Evolutionary conservation across 495 filamentous ascomycete species (phyloP).

Genomic region (Apiosordaria backusii): DNA sequence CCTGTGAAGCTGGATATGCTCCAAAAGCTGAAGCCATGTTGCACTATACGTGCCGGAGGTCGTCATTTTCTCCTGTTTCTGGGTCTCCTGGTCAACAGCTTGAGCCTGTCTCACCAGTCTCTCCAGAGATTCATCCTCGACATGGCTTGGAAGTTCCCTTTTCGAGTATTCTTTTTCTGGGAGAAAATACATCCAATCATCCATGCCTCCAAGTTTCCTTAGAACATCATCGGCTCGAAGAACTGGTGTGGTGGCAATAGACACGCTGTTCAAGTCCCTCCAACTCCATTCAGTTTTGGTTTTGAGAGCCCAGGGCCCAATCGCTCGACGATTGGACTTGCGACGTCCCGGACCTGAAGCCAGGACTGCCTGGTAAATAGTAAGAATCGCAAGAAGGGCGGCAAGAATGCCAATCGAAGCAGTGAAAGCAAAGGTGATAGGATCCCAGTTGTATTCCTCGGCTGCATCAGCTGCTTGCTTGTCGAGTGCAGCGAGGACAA

Average conservation of each 20-base stretch:
- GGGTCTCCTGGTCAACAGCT: too few relatives aligned
- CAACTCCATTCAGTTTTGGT: constrained; percentile 7
- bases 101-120: too few relatives aligned
- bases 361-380: constrained; percentile 6
- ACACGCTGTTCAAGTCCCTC: constrained; percentile 1
- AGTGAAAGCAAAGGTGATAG: constrained; percentile 1
- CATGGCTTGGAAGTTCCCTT: too few relatives aligned
- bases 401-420: not conserved
- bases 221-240: not conserved
- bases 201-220: not conserved
- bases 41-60: not conserved
- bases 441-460: not conserved
- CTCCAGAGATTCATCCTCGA: too few relatives aligned
- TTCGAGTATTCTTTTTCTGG: too few relatives aligned
- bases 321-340: constrained; percentile 3
- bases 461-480: not conserved
- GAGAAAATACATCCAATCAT: too few relatives aligned
- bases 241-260: not conserved
- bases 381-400: not conserved
- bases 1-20: not conserved
- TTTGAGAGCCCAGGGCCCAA: not conserved
- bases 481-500: not conserved
- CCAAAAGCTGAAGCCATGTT: not conserved
- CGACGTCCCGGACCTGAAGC: not conserved
- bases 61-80: too few relatives aligned